Base-by-base conservation (phyloP, 2,329 filamentous ascomycete species). In the Ophiosphaerella korrae region DNA sequence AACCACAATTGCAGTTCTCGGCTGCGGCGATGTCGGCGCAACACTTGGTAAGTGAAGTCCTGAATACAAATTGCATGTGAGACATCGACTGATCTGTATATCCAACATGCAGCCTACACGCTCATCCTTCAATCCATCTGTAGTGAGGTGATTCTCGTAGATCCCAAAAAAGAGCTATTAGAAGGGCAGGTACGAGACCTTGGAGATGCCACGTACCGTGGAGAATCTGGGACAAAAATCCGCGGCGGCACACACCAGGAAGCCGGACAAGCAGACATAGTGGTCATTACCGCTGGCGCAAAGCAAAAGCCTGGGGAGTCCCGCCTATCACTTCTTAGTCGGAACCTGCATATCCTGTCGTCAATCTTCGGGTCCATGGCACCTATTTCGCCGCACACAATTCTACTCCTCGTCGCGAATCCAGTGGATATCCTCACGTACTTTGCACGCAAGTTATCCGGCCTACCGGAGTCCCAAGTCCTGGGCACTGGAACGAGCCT, bases 361-460 rank as follows among this genome's bases (percentile, higher is more conserved):
- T 76, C 72, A n/a, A 77, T 80, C 13, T 73, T 83, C 29, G 65
- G 72, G 2, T 72, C 73, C 31, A 81, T 84, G 76, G 73, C 71
- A 11, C 80, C 80, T 0, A 78, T 84, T 48, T 71, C 69, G 23
- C 64, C 73, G 3, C 74, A 81, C 46, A 73, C 80, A 0, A 76
- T 84, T 26, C 61, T 84, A 0, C 66, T 84, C 1, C 66, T 83
- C 1, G 80, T 83, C 3, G 76, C 82, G 2, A 83, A 83, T 60
- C 82, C 82, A 0, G 80, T 84, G 16, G 82, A 84, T 58, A 70
- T 84, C 24, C 69, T 84, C 31, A 82, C 82, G 1, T 76, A 78
- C 39, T 75, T 83, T 43, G 79, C 77, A 3, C 74, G 76, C 29
- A 70, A 77, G 39, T 63, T 80, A 13, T 79, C 78, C 0, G 76